Evolutionary conservation across 2,329 filamentous ascomycete species (phyloP), one percentile per base, ranked within the genome.

Genomic region (Penicillium sp.): DNA sequence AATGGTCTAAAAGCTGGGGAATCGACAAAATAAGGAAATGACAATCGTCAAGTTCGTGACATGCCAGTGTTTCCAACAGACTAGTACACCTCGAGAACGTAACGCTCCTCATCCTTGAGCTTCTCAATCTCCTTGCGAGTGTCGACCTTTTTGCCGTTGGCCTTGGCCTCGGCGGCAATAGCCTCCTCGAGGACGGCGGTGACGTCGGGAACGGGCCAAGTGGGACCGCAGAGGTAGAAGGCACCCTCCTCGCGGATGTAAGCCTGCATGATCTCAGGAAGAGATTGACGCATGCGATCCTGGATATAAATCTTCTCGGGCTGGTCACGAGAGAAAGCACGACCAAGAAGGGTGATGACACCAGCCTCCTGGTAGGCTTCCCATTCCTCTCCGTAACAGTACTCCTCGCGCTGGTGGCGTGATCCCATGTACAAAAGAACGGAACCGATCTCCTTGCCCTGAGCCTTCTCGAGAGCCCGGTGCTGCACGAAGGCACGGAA

Each of bases 401-500:
- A 99, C 77, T 99, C 94, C 76, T 99, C 94, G 61, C 92, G 90
- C 79, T 96, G 91, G 81, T 96, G 92, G 48, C 94, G 92, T 16
- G 91, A 93, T 59, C 94, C 94, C 79, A 99, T 93, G 81, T 97
- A 99, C 54, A 99, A 79, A 48, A 99, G 84, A 57, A 97, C 94
- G 41, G 90, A 80, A 49, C 94, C 94, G 62, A 99, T 96, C 53
- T 94, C 86, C 79, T 95, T 92, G 74, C 94, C 94, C 73, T 95
- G 90, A n/a, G 90, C 87, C 79, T 96, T 96, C 72, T 99, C 93
- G 85, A 95, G 91, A 45, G 94, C 94, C 52, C 94, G 93, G 78
- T 99, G 94, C 77, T 99, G 94, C 43, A 97, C 88, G 69, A 99
- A 99, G 54, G 94, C 94, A 61, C 94, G 90, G 90, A 99, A 99